Evolutionary conservation across 345 rosid species (phyloP), one percentile per base, ranked within the genome.

Genomic region (Fremontodendron californicum): DNA sequence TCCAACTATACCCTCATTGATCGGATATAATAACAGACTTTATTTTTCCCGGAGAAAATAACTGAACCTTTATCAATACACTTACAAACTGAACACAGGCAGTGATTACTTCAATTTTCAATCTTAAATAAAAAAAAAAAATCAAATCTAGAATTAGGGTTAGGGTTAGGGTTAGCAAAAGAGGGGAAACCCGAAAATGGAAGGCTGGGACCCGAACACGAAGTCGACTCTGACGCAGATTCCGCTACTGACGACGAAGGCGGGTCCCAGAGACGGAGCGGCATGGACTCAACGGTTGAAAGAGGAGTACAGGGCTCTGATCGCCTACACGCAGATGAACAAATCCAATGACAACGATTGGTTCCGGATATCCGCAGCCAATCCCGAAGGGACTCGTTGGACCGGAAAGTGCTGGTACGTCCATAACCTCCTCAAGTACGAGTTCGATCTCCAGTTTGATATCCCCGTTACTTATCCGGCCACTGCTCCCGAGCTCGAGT

Each of bases 331-430:
- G 6, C 99, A 95, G 84, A 94, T 94, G 98, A 94, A 93, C 90
- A 94, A 94, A 82, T 94, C 96, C 79, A 95, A 95, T 74, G 99
- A 95, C 82, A 95, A 93, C 77, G 99, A 95, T 83, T 95, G 99
- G 98, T 95, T 95, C 84, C 94, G 97, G 62, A 95, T 95, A 89
- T 87, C 98, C 51, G 94, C 98, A 0, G 86, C 97, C 78, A 93
- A 95, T 85, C 89, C 96, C 13, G 92, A 93, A 63, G 99, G 98
- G 9, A 93, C 98, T 0, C 96, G 98, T 19, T 95, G 99, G 99
- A 89, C 96, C 16, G 98, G 99, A 46, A 95, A 95, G 89, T 95
- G 99, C 82, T 95, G 98, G 99, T 95, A 93, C 80, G 94, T 95
- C 75, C 97, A 95, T 81, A 95, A 93, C 81, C 94, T 95, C 68